Conservation (phyloP, 805 yeast species). For the Ogataea corticis region DNA sequence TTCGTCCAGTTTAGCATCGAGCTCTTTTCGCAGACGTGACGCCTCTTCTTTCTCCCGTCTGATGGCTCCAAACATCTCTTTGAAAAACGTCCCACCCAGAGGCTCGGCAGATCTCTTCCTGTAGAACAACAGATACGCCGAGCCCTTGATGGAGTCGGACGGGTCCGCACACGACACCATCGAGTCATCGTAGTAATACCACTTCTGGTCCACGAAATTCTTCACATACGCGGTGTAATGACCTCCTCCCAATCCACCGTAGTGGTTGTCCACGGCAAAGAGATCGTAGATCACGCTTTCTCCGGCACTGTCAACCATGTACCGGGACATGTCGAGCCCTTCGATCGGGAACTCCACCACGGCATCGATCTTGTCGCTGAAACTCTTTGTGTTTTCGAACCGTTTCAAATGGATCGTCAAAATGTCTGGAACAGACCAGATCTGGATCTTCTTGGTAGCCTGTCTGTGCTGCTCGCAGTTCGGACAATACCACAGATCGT, state of each 20-base stretch:
- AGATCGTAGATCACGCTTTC: slow-evolving; percentile 67
- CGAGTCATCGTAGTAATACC: slow-evolving; percentile 93
- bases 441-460: slow-evolving; percentile 86
- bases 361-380: slow-evolving; percentile 86
- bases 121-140: slow-evolving; percentile 88
- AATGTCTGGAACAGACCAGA: slow-evolving; percentile 94
- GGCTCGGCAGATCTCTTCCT: slow-evolving; percentile 47
- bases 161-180: slow-evolving; percentile 65
- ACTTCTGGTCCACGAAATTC: slow-evolving; percentile 69
- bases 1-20: neutral
- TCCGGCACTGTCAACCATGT: slow-evolving; percentile 44
- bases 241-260: slow-evolving; percentile 96
- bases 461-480: slow-evolving; percentile 83
- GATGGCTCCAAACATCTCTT: slow-evolving; percentile 42
- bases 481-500: slow-evolving; percentile 95
- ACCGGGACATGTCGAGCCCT: slow-evolving; percentile 70
- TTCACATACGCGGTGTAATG: slow-evolving; percentile 91
- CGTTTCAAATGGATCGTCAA: slow-evolving; percentile 87
- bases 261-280: slow-evolving; percentile 92
- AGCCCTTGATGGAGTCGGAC: slow-evolving; percentile 60
- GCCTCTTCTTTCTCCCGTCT: slow-evolving; percentile 20
- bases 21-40: neutral
- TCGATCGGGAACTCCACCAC: slow-evolving; percentile 85
- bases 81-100: slow-evolving; percentile 51
- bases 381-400: slow-evolving; percentile 78